These are phyloP conservation scores for Starmerella vitae DNA, from an alignment of 805 yeast genomes.

Conservation along the genomic window DNA sequence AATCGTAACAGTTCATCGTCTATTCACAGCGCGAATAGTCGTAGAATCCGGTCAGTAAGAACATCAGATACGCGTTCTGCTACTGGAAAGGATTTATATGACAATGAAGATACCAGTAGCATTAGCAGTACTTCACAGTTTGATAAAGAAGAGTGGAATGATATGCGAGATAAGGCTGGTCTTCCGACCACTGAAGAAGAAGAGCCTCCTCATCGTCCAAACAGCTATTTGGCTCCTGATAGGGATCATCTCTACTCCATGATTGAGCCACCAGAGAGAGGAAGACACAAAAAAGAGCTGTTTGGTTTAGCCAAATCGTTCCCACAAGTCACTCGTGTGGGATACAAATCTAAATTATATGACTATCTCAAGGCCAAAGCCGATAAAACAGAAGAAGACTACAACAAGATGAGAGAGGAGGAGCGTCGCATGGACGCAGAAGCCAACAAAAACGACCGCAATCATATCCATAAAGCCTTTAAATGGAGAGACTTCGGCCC, in stretches of 20 bases:
- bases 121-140: not conserved
- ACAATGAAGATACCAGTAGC: too few relatives aligned
- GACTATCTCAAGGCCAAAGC: constrained; percentile 1
- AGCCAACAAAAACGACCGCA: not conserved
- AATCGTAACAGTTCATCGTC: too few relatives aligned
- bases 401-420: not conserved
- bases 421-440: not conserved
- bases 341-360: constrained; percentile 2
- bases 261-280: constrained; percentile 7
- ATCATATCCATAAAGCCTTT: not conserved
- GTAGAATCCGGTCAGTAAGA: too few relatives aligned
- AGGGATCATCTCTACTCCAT: constrained; percentile 6
- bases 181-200: not conserved
- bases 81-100: too few relatives aligned
- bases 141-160: not conserved
- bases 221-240: not conserved
- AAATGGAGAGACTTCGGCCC: constrained; percentile 1
- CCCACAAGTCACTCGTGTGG: constrained; percentile 6
- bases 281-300: not conserved
- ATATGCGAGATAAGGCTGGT: not conserved
- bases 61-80: too few relatives aligned
- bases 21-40: too few relatives aligned
- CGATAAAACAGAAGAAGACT: not conserved
- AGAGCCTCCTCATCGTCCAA: not conserved
- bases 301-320: constrained; percentile 9